A percentile compares a stretch with the other conserved stretches of the same genome.
These are phyloP conservation scores for Theileria orientalis DNA, from an alignment of 169 alveolate species.

Conservation along the genomic window DNA sequence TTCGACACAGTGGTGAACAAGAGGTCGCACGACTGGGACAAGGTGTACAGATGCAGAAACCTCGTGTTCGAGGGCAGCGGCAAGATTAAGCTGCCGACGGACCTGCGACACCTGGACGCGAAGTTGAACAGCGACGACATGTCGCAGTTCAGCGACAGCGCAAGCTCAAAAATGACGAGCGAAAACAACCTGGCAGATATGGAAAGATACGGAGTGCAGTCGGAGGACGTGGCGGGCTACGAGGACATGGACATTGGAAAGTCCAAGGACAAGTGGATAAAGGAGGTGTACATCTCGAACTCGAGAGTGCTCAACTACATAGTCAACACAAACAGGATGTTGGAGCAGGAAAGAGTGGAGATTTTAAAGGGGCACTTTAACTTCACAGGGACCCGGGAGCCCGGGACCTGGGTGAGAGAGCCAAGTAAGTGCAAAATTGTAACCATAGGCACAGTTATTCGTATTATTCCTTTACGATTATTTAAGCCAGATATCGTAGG, in stretches of 20 bases:
- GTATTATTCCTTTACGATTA: too few species aligned
- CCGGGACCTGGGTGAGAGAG: background rate
- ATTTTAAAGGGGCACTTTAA: background rate
- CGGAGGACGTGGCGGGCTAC: too few species aligned
- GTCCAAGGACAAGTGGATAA: background rate
- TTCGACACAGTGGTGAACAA: constrained; percentile 2
- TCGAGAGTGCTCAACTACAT: background rate
- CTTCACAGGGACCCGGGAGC: background rate
- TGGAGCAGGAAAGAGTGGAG: background rate
- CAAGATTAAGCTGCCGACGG: background rate
- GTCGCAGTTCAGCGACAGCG: background rate
- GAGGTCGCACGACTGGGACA: background rate
- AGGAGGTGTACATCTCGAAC: background rate
- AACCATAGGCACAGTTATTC: too few species aligned
- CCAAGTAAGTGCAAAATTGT: background rate
- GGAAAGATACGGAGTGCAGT: too few species aligned
- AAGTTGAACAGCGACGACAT: too few species aligned
- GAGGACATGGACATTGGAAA: background rate
- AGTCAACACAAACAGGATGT: background rate
- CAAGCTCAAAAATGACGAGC: background rate
- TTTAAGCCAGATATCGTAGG: too few species aligned
- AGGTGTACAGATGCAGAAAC: background rate
- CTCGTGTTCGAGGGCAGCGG: background rate
- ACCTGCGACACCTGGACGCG: too few species aligned
- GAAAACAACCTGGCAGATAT: background rate